Percentiles rank a stretch among this genome's conserved stretches.
phyloP scores from a whole-genome alignment of 768 basidiomycete genomes.

The Fomitopsis pulvina region DNA sequence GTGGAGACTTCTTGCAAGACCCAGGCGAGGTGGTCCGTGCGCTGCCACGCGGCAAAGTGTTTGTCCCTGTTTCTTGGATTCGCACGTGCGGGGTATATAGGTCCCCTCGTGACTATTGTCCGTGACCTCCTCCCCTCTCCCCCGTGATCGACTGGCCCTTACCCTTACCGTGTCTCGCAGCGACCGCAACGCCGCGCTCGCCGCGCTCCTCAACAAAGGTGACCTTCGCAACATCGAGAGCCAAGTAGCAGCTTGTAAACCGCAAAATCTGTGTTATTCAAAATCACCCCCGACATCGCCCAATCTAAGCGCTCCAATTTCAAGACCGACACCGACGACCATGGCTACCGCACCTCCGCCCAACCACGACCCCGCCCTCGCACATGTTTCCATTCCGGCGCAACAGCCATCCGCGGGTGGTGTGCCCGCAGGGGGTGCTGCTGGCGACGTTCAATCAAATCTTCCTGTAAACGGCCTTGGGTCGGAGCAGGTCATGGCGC shows the following conservation, averaged over 20 bases:
- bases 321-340: constrained; percentile 1
- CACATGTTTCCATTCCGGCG: constrained; percentile 6
- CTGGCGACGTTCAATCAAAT: neutral
- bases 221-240: neutral
- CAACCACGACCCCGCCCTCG: constrained; percentile 16
- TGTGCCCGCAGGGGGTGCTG: neutral
- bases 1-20: too few species aligned
- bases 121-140: constrained; percentile 33
- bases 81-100: constrained; percentile 28
- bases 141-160: constrained; percentile 35
- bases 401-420: constrained; percentile 12
- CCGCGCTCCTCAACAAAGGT: constrained; percentile 3
- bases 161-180: constrained; percentile 10
- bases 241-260: neutral
- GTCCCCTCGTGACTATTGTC: constrained; percentile 32
- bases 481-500: constrained; percentile 50
- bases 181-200: constrained; percentile 11
- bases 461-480: constrained; percentile 25
- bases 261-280: neutral
- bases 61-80: constrained; percentile 21
- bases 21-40: constrained; percentile 15
- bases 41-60: constrained; percentile 16
- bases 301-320: neutral
- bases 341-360: constrained; percentile 16
- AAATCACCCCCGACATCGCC: neutral